These are phyloP conservation scores for Penicillium argentinense DNA, from an alignment of 495 filamentous ascomycete species.

Conservation along the genomic window DNA sequence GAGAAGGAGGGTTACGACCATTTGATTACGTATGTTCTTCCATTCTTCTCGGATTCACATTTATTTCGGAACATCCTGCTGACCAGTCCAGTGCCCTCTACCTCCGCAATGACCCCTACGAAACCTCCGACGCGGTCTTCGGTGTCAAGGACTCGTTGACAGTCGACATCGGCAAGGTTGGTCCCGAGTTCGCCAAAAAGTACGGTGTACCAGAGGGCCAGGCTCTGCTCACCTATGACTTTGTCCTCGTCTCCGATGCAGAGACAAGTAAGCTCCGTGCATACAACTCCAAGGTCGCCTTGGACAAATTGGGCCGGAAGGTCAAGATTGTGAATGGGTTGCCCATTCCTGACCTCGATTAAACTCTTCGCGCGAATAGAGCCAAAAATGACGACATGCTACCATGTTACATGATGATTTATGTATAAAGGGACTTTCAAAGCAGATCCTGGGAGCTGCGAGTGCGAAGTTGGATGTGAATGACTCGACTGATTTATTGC, in stretches of 20 bases:
- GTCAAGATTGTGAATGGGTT: slow-evolving; percentile 80
- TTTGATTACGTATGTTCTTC: slow-evolving; percentile 71
- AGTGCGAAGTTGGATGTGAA: too few relatives aligned
- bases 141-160: slow-evolving; percentile 86
- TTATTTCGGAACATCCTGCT: slow-evolving; percentile 2
- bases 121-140: slow-evolving; percentile 89
- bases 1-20: slow-evolving; percentile 81
- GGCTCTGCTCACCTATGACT: slow-evolving; percentile 63
- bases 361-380: slow-evolving; percentile 14
- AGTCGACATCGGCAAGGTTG: slow-evolving; percentile 67
- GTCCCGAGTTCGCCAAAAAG: slow-evolving; percentile 57
- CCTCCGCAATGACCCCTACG: slow-evolving; percentile 80
- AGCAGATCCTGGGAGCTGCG: too few relatives aligned
- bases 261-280: slow-evolving; percentile 68
- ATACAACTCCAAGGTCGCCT: slow-evolving; percentile 68
- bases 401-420: too few relatives aligned
- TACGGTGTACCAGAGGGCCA: slow-evolving; percentile 55
- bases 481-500: too few relatives aligned
- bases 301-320: slow-evolving; percentile 68
- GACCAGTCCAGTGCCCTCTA: slow-evolving; percentile 65
- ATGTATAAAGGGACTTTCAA: too few relatives aligned
- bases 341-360: slow-evolving; percentile 77
- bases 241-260: slow-evolving; percentile 72
- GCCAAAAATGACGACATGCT: too few relatives aligned
- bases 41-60: neutral